Conservation (phyloP, 768 basidiomycete species). For the Xanthoconium stramineum region DNA sequence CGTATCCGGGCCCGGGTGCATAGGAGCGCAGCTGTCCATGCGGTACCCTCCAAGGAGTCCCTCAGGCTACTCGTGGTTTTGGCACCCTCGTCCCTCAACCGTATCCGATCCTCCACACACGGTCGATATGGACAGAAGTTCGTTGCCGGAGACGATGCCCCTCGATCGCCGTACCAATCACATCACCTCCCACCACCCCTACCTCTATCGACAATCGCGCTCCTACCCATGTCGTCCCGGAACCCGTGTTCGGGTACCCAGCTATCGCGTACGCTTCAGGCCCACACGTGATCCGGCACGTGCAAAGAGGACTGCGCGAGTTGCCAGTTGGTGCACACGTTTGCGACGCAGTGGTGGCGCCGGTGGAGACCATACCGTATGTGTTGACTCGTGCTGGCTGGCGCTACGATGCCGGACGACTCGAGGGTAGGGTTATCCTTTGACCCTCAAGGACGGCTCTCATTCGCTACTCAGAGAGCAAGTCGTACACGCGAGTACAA, state of each 20-base stretch:
- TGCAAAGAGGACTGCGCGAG: conserved; percentile 68
- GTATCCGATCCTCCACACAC: no score
- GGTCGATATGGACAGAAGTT: conserved; percentile 44
- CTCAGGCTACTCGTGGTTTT: conserved; percentile 48
- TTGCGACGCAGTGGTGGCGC: conserved; percentile 61
- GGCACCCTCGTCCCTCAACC: not conserved
- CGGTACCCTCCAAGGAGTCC: no score
- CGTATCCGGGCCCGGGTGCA: no score
- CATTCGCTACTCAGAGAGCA: no score
- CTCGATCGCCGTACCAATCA: conserved; percentile 20
- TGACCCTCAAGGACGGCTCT: no score
- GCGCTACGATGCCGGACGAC: not conserved
- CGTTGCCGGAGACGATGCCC: conserved; percentile 52
- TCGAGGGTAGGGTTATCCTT: no score
- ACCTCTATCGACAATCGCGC: not conserved
- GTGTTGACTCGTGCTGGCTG: no score
- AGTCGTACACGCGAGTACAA: no score
- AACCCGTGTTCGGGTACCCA: conserved; percentile 80
- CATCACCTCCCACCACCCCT: conserved; percentile 3
- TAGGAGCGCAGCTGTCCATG: no score
- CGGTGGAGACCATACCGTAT: conserved; percentile 62
- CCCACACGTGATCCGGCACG: conserved; percentile 49
- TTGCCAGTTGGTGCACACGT: conserved; percentile 66
- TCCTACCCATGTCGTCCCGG: conserved; percentile 55
- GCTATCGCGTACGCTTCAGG: conserved; percentile 29